Conservation (phyloP, 768 basidiomycete species). For the Leucogyrophana mollusca region DNA sequence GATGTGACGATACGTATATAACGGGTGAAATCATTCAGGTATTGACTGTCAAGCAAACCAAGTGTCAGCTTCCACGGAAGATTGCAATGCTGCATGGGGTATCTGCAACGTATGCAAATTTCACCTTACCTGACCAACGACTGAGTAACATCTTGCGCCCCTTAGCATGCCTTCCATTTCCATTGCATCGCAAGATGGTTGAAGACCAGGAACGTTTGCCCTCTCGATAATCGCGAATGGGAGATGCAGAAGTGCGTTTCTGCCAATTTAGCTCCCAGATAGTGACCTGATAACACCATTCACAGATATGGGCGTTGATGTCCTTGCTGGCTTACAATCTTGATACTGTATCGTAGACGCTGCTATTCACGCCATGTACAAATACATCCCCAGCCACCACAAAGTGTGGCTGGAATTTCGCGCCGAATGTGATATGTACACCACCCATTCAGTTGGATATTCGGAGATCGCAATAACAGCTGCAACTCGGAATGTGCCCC, state of each 20-base stretch:
- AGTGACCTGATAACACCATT: not conserved
- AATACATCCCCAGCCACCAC: not conserved
- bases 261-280: not conserved
- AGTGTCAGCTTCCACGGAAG: constrained; percentile 93
- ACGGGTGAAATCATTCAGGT: constrained; percentile 49
- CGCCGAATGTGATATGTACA: too few species aligned
- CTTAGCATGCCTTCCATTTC: constrained; percentile 99
- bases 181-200: constrained; percentile 99
- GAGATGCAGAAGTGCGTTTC: constrained; percentile 88
- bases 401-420: too few species aligned
- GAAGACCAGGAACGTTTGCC: constrained; percentile 95
- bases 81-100: constrained; percentile 98
- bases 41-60: constrained; percentile 99
- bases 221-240: constrained; percentile 95
- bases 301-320: constrained; percentile 42
- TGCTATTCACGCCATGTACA: constrained; percentile 13
- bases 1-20: constrained; percentile 1
- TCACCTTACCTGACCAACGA: not conserved
- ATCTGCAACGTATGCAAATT: constrained; percentile 79
- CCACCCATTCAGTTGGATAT: too few species aligned
- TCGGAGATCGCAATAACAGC: too few species aligned
- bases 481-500: too few species aligned
- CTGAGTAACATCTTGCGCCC: not conserved
- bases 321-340: not conserved
- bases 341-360: constrained; percentile 19